Percentiles rank a stretch among this genome's conserved stretches.
These are phyloP conservation scores for Chamaenerion angustifolium DNA, from an alignment of 345 rosid genomes.

Conservation along the genomic window DNA sequence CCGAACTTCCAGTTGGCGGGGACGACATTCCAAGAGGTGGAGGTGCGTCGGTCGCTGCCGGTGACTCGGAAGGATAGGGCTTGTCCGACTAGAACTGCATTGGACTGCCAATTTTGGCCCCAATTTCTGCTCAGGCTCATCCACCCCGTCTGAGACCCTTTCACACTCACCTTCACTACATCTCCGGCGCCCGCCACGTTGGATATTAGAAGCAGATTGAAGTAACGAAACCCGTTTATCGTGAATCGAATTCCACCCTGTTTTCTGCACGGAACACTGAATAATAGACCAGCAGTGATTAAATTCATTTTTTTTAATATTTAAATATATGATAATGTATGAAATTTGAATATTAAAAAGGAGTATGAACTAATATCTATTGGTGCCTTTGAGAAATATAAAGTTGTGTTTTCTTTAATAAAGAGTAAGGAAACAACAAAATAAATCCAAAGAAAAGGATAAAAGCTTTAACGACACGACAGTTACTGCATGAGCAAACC, in stretches of 20 bases:
- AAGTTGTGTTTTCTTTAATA: no score
- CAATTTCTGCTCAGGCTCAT: slow-evolving; percentile 44
- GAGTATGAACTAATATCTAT: not conserved
- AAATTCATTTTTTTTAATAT: no score
- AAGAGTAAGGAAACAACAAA: no score
- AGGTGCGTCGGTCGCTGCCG: slow-evolving; percentile 28
- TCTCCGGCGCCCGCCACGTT: slow-evolving; percentile 56
- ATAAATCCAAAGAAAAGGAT: no score
- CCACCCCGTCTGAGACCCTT: slow-evolving; percentile 42
- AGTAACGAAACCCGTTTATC: slow-evolving; percentile 43
- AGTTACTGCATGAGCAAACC: no score
- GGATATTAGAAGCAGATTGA: slow-evolving; percentile 41
- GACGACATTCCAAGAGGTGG: slow-evolving; percentile 25
- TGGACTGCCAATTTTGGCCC: slow-evolving; percentile 63
- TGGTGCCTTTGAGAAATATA: no score
- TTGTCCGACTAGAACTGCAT: slow-evolving; percentile 29
- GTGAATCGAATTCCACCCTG: slow-evolving; percentile 46
- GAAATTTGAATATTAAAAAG: not conserved
- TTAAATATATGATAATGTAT: no score
- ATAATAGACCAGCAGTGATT: not conserved
- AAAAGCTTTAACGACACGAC: no score
- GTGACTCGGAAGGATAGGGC: slow-evolving; percentile 38
- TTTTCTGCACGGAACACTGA: slow-evolving; percentile 43
- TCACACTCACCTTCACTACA: slow-evolving; percentile 27
- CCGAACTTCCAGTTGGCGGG: slow-evolving; percentile 42